A percentile compares a stretch with the other conserved stretches of the same genome.
phyloP scores from a whole-genome alignment of 139 green algal genomes.

The Tetraselmis chui region DNA sequence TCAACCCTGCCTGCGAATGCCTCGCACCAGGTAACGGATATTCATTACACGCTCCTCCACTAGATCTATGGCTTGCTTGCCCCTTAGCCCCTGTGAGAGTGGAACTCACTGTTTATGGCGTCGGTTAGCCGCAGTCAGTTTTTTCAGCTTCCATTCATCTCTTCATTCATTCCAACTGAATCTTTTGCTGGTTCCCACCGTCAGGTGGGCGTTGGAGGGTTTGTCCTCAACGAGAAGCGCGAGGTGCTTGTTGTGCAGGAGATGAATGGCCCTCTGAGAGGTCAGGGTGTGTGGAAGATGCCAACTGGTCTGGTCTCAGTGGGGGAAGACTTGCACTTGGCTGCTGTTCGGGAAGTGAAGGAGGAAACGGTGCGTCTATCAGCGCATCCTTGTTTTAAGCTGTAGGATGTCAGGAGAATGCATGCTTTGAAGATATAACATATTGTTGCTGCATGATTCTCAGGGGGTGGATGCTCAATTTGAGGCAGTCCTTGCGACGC shows the following conservation, averaged over 20 bases:
- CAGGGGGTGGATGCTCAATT: slow-evolving; percentile 45
- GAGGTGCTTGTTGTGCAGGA: slow-evolving; percentile 79
- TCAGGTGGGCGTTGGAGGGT: slow-evolving; percentile 74
- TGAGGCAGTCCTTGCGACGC: slow-evolving; percentile 51
- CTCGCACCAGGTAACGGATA: slow-evolving; percentile 52
- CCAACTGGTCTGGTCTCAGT: slow-evolving; percentile 50
- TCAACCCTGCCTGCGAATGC: slow-evolving; percentile 67
- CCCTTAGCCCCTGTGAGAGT: not conserved
- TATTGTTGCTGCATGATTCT: not conserved
- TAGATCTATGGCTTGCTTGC: not conserved
- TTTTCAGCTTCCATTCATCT: not conserved
- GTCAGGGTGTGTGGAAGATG: slow-evolving; percentile 76
- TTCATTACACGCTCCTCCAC: not conserved
- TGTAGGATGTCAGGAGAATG: not conserved
- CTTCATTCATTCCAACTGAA: no score
- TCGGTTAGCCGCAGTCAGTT: no score
- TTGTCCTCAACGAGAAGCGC: slow-evolving; percentile 58
- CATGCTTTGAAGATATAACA: not conserved
- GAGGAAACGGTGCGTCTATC: slow-evolving; percentile 33
- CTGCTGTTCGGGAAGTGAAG: slow-evolving; percentile 57
- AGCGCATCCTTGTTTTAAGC: not conserved
- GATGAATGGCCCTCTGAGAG: slow-evolving; percentile 55
- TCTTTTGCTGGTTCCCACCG: not conserved
- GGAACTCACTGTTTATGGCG: no score
- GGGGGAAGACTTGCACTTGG: slow-evolving; percentile 50